Evolutionary conservation across 176 grass and related monocot species (phyloP), one percentile per base, ranked within the genome.

Genomic region (Olyra latifolia): DNA sequence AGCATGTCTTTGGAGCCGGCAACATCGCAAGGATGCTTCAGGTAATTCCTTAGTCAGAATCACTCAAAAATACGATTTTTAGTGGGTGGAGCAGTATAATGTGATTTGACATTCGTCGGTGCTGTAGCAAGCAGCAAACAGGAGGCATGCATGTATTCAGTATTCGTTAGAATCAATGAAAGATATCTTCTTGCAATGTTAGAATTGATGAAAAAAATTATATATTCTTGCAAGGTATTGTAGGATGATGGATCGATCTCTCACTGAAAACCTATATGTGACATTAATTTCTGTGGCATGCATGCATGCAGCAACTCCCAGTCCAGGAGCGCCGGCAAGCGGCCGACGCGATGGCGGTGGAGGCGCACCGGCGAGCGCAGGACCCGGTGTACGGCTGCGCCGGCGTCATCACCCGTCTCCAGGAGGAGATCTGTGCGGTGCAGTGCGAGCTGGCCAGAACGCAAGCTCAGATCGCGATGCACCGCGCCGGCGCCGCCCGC

Each of bases 361-460:
- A 97, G 81, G 91, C 88, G 16, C 66, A 79, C 30, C 83, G 83
- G 83, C 79, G 94, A 8, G 77, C 87, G 22, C 69, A 88, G 80
- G 94, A 97, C 74, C 94, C 86, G 32, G 94, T 93, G 39, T 91
- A 93, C 40, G 94, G 89, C 39, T 86, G 85, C 65, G 86, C 74
- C 0, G 88, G 89, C 27, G 61, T 87, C 52, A 82, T 97, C 38
- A 49, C 25, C 49, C 27, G 42, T n/a, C 80, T 93, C 38, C 84
- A 87, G 50, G 62, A 79, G 3, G 86, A 91, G 82, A 93, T 93
- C 62, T 27, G 60, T 0, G 32, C 52, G 5, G 74, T 22, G 56
- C 88, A 81, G 68, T 87, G 66, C 35, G 94, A 93, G 83, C 79
- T 97, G 23, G 86, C 88, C 0, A 82, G 61, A 64, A 87, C 83